Evolutionary conservation across 768 basidiomycete genomes (phyloP), one percentile per base, ranked within the genome.

Genomic region (Suillus spraguei): DNA sequence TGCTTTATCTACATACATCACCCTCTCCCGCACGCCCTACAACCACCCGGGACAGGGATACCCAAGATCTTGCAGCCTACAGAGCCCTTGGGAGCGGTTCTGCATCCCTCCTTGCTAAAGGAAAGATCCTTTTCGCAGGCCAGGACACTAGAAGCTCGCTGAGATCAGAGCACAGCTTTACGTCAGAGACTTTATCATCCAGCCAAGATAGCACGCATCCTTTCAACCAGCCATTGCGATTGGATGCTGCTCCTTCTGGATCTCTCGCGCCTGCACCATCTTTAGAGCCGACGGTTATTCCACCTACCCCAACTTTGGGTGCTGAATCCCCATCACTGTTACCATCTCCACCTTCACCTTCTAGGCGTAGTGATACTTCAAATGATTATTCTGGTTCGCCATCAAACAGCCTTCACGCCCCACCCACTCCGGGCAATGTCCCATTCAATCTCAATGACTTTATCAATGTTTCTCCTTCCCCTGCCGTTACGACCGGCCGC

Each of bases 1-100:
- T 95, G 86, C 78, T 94, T 24, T 91, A 85, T 76, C 83, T 95
- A 59, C 92, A 93, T 47, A 93, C 92, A 7, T 93, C 91, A 1
- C 92, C 92, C 0, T 93, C 91, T 0, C 92, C 92, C 10, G 90
- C 82, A 22, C 86, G 91, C 46, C 83, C 84, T 24, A 75, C 81
- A 17, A 82, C 81, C 49, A 85, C 82, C 41, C 75, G 78, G 42
- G 72, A 76, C 32, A 70, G 64, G 35, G 85, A 86, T 47, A 69
- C 79, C 6, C 83, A 80, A 66, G 88, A 91, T 67, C 65, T 80
- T 39, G 80, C 82, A 7, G 83, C 87, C 20, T 89, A 81, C 69
- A 81, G 87, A 50, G 79, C 83, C 17, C 78, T 91, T 22, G 81
- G 84, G 55, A 83, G 83, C 33, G 73, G 70, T 22, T 73, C 72